These are phyloP conservation scores for Suillus subaureus DNA, from an alignment of 768 basidiomycete genomes.

Conservation along the genomic window DNA sequence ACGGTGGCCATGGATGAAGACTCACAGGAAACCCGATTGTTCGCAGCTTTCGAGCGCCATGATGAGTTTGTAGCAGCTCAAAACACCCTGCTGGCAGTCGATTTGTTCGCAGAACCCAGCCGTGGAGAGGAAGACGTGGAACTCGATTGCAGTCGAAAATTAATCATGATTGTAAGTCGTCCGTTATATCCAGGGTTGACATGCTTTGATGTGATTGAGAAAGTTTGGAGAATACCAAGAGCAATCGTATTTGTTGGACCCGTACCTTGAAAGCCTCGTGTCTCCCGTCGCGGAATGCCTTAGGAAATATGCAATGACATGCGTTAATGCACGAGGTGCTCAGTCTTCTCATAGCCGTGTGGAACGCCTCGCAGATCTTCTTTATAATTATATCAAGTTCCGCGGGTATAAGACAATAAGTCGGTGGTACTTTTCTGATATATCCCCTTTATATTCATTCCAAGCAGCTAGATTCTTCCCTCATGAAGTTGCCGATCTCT, in stretches of 20 bases:
- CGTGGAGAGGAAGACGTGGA: conserved; percentile 48
- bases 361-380: conserved; percentile 54
- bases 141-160: conserved; percentile 40
- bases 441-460: conserved; percentile 19
- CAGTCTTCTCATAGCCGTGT: conserved; percentile 43
- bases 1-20: conserved; percentile 40
- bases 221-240: conserved; percentile 93
- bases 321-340: conserved; percentile 31
- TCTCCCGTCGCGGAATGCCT: conserved; percentile 70
- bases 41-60: conserved; percentile 61
- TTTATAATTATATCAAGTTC: conserved; percentile 85
- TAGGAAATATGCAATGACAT: conserved; percentile 52
- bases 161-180: conserved; percentile 53
- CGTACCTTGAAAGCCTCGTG: conserved; percentile 79
- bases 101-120: conserved; percentile 46
- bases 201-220: conserved; percentile 4
- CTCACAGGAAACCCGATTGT: conserved; percentile 44
- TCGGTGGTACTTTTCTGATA: conserved; percentile 42
- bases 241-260: conserved; percentile 90
- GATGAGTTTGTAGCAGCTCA: conserved; percentile 62
- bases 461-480: conserved; percentile 87
- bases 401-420: conserved; percentile 92
- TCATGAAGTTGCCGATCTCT: conserved; percentile 83
- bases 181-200: conserved; percentile 6
- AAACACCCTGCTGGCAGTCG: conserved; percentile 47